Evolutionary conservation across 306 rosid genomes (phyloP).

Genomic region (Boehmeria nivea): DNA sequence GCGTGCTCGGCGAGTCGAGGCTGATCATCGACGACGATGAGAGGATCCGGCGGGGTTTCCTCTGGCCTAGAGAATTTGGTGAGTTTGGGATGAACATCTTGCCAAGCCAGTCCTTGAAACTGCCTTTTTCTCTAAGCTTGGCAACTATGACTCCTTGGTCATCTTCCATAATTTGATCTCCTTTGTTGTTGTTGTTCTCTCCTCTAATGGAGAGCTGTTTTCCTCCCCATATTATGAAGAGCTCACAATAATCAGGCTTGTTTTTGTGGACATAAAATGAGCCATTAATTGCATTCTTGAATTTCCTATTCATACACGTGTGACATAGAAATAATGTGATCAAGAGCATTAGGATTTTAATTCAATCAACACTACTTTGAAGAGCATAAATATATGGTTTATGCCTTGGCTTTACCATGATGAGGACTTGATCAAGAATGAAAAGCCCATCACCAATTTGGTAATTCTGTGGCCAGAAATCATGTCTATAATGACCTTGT

Average conservation of each 20-base stretch:
- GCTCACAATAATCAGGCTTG: slow-evolving; percentile 67
- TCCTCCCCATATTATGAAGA: slow-evolving; percentile 66
- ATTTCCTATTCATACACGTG: no score
- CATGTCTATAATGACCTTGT: slow-evolving; percentile 52
- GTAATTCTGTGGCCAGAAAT: slow-evolving; percentile 43
- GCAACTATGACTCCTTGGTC: slow-evolving; percentile 62
- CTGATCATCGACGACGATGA: slow-evolving; percentile 27
- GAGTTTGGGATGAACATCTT: slow-evolving; percentile 49
- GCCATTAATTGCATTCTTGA: slow-evolving; percentile 62
- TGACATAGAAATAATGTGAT: background rate
- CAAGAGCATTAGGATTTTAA: no score
- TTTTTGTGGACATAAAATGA: slow-evolving; percentile 58
- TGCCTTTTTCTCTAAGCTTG: slow-evolving; percentile 43
- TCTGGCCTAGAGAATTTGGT: slow-evolving; percentile 16
- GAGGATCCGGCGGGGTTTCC: slow-evolving; percentile 16
- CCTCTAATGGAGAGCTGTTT: slow-evolving; percentile 63
- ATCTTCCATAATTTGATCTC: slow-evolving; percentile 54
- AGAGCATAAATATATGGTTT: no score
- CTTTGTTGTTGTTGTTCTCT: slow-evolving; percentile 48
- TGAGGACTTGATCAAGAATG: slow-evolving; percentile 71
- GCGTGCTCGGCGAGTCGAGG: slow-evolving; percentile 34
- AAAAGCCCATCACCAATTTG: slow-evolving; percentile 70
- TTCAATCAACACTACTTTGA: background rate
- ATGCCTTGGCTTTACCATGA: slow-evolving; percentile 29
- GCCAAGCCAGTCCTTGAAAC: slow-evolving; percentile 65